Evolutionary conservation across 208 protist genomes (phyloP), one percentile per base, ranked within the genome.

Genomic region (Crithidia fasciculata): DNA sequence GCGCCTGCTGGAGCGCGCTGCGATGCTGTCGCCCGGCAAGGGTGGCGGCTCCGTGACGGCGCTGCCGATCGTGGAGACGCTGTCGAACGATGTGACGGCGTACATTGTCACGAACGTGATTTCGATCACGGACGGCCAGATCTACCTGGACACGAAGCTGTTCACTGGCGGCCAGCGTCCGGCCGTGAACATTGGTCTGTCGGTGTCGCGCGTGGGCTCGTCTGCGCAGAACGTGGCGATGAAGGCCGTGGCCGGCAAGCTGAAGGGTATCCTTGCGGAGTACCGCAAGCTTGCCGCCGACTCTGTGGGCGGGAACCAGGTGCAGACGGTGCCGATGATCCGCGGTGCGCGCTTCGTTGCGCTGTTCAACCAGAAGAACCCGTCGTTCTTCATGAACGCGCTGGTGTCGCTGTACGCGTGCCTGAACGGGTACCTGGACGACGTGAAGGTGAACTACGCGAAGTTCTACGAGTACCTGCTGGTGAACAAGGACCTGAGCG

Each of bases 91-190:
- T 72, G 95, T 98, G 82, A 97, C 95, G 44, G 95, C 95, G 18
- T 98, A 98, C 82, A 98, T 98, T 69, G 93, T 95, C 55, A 98
- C 94, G 61, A 98, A 98, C 84, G 94, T 97, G 47, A 98, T 98
- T 86, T 97, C 92, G 56, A 97, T 98, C 79, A 98, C 95, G 19
- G 95, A 98, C 78, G 95, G 95, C n/a, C 95, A 97, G 84, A 98
- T 98, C 66, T 98, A 97, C 83, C 86, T 98, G 18, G 94, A 97
- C 76, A 87, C 90, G 58, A 97, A 97, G 78, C 90, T 98, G 47
- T 98, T 97, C 83, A 97, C 93, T 75, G 88, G 90, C 69, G 95
- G 95, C 73, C 91, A 97, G 80, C 89, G 95, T 28, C 95, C 95
- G 18, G 95, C 95, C 68, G 94, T 98, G 76, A 97, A 96, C 82